Percentiles rank a stretch among this genome's conserved stretches.
Evolutionary conservation across 768 basidiomycete genomes (phyloP).

Genomic region (Strobilomyces echinocephalus): DNA sequence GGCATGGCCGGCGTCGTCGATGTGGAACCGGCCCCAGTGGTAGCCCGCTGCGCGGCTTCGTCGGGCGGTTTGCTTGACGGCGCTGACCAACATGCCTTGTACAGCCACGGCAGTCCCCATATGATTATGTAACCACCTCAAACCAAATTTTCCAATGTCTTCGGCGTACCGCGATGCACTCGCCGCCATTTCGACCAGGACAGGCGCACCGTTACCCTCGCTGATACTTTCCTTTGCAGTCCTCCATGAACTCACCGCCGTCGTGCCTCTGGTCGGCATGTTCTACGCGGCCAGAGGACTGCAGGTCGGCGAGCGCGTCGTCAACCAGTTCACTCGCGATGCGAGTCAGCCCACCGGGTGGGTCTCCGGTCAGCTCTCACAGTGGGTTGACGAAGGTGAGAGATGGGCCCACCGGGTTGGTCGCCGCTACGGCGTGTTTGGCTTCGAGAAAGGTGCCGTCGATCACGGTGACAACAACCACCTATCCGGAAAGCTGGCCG

Average conservation of each 20-base stretch:
- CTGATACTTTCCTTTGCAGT: slow-evolving; percentile 74
- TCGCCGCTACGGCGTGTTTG: slow-evolving; percentile 74
- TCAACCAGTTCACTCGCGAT: slow-evolving; percentile 35
- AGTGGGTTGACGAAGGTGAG: slow-evolving; percentile 79
- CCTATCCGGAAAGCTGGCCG: slow-evolving; percentile 46
- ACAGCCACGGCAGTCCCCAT: slow-evolving; percentile 11
- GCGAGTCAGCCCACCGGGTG: slow-evolving; percentile 29
- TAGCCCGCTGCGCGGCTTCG: not conserved
- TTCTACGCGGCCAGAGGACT: slow-evolving; percentile 67
- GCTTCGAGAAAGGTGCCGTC: slow-evolving; percentile 52
- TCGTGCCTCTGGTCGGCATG: slow-evolving; percentile 67
- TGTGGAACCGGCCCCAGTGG: slow-evolving; percentile 14
- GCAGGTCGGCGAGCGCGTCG: slow-evolving; percentile 65
- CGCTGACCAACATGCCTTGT: slow-evolving; percentile 11
- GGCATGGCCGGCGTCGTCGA: slow-evolving; percentile 22
- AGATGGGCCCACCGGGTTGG: slow-evolving; percentile 67
- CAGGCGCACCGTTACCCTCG: slow-evolving; percentile 72
- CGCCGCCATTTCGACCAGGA: slow-evolving; percentile 56
- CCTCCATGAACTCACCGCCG: slow-evolving; percentile 81
- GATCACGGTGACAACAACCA: slow-evolving; percentile 4
- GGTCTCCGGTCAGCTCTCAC: slow-evolving; percentile 40
- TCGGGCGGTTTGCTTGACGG: slow-evolving; percentile 8
- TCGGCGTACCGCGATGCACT: slow-evolving; percentile 51
- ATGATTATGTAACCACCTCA: slow-evolving; percentile 19
- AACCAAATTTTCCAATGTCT: slow-evolving; percentile 16